Evolutionary conservation across 1,284 basidiomycete genomes (phyloP), one percentile per base, ranked within the genome.

Genomic region (Trametes polyzona): DNA sequence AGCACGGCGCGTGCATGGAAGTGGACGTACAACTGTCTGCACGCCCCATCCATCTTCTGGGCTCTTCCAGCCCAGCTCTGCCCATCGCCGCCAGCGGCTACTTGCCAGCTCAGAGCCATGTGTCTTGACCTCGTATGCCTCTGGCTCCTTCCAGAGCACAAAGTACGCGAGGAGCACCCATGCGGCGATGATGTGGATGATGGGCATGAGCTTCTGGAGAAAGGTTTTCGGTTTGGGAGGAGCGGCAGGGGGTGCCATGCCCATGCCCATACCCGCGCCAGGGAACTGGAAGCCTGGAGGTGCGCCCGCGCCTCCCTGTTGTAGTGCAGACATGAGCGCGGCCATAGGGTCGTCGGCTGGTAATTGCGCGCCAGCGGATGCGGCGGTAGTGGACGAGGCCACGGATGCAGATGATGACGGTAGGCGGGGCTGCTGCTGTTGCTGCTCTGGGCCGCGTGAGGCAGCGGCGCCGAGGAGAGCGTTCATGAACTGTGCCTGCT

Each of bases 131-230:
- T 69, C 68, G 62, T 74, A 79, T 19, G 68, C 72, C 51, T 75
- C 71, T 1, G 89, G 87, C 65, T 90, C 88, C 60, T 72, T 75
- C 71, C 79, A 83, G n/a, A 89, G 59, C 2, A 88, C 80, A 68
- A 90, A 92, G 69, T 83, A 88, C 8, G 79, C 80, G 43, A 92
- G 71, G 44, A 92, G 68, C 21, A 68, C 68, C 87, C 87, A 90
- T 65, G 83, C 78, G 7, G 79, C 76, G 8, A 85, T 46, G 16
- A 90, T 62, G 67, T 92, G 90, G 16, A 91, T 55, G 52, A 90
- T 63, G 0, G 88, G 87, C 66, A 89, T 71, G 35, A 86, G 66
- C 59, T 82, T 87, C 64, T 86, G 86, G 30, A 85, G 55, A 10
- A 71, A 69, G n/a, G 83, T 78, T 56, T 71, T 73, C n/a, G 71